Evolutionary conservation across 2,329 filamentous ascomycete genomes (phyloP).

Genomic region (Phialophora tarda): DNA sequence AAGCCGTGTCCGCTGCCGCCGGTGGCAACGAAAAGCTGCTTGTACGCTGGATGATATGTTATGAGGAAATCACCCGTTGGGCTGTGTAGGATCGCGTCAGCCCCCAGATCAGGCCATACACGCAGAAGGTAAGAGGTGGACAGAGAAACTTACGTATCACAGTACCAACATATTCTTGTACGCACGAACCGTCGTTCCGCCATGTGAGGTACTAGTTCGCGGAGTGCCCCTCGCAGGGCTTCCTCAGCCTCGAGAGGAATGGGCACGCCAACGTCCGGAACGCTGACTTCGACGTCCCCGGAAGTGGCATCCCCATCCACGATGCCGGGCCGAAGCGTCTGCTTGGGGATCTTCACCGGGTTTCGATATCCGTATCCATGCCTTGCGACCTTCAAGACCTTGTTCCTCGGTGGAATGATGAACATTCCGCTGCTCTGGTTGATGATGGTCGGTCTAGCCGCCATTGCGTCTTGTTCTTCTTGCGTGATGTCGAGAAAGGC

Average conservation of each 20-base stretch:
- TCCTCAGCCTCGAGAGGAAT: conserved; percentile 63
- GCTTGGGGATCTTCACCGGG: conserved; percentile 23
- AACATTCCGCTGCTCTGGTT: conserved; percentile 59
- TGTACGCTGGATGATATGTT: conserved; percentile 68
- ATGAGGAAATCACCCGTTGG: conserved; percentile 73
- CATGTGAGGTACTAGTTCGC: conserved; percentile 61
- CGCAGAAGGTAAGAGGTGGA: conserved; percentile 1
- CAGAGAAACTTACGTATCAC: conserved; percentile 60
- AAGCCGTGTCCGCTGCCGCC: conserved; percentile 64
- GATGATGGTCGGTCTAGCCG: conserved; percentile 67
- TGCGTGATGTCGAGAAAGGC: conserved; percentile 76
- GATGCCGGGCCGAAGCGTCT: conserved; percentile 21
- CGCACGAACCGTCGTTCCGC: conserved; percentile 64
- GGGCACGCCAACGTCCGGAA: conserved; percentile 47
- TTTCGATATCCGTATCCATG: conserved; percentile 69
- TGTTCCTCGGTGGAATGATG: conserved; percentile 59
- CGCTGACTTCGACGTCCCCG: conserved; percentile 43
- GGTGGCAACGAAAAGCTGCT: conserved; percentile 55
- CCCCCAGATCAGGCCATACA: not conserved
- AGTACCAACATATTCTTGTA: conserved; percentile 76
- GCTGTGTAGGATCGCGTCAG: conserved; percentile 20
- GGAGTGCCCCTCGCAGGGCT: conserved; percentile 66
- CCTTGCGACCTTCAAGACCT: conserved; percentile 68
- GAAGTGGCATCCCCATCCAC: conserved; percentile 12
- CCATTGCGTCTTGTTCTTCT: conserved; percentile 70